phyloP scores from a whole-genome alignment of 139 green algal genomes.

The Chlamydomonas eustigma region DNA sequence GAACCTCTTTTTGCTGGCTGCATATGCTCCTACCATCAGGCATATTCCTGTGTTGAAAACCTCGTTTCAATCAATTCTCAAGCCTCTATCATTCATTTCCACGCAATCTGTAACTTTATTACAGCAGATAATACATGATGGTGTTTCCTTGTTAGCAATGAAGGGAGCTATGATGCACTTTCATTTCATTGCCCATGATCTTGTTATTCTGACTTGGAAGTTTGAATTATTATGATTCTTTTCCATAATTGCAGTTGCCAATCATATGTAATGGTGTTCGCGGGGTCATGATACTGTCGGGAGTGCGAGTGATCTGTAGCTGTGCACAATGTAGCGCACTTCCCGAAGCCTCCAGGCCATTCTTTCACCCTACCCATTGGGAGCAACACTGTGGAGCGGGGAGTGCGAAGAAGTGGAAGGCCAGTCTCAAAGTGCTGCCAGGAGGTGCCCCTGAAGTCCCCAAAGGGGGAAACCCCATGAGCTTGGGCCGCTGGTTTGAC shows the following conservation, averaged over 20 bases:
- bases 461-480: slow-evolving; percentile 33
- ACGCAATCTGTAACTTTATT: too few relatives aligned
- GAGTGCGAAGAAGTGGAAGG: slow-evolving; percentile 83
- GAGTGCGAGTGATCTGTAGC: slow-evolving; percentile 42
- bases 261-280: slow-evolving; percentile 40
- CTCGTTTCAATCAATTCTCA: too few relatives aligned
- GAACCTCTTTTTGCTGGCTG: not conserved
- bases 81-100: too few relatives aligned
- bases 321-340: slow-evolving; percentile 34
- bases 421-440: slow-evolving; percentile 46
- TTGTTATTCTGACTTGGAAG: not conserved
- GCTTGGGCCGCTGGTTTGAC: slow-evolving; percentile 54
- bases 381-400: slow-evolving; percentile 56
- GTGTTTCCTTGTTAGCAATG: too few relatives aligned
- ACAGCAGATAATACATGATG: too few relatives aligned
- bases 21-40: not conserved
- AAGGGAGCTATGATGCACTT: too few relatives aligned
- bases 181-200: not conserved
- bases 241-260: slow-evolving; percentile 21
- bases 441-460: slow-evolving; percentile 35
- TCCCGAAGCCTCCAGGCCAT: not conserved
- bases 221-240: not conserved
- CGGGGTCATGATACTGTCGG: slow-evolving; percentile 35
- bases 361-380: slow-evolving; percentile 42
- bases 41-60: too few relatives aligned